These are phyloP conservation scores for Solanum sparsipilum DNA, from an alignment of 257 asterid genomes.

Conservation along the genomic window DNA sequence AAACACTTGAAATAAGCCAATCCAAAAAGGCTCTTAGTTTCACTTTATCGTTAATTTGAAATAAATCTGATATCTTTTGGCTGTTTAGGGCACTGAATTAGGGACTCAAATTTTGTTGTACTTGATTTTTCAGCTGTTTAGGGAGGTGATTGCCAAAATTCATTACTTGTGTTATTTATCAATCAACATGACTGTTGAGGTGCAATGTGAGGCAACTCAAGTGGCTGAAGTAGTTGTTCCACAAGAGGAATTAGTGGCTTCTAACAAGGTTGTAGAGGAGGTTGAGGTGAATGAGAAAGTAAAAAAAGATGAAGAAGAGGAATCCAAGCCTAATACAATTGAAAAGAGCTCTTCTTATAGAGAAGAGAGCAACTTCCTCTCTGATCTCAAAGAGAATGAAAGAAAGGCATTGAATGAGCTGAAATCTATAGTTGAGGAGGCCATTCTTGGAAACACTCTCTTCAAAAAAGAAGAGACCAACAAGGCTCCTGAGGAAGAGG, in stretches of 20 bases:
- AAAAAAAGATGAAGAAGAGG: conserved; percentile 24
- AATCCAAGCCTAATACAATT: conserved; percentile 25
- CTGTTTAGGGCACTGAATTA: background rate
- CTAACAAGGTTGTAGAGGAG: background rate
- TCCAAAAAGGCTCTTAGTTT: background rate
- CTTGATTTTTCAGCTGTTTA: background rate
- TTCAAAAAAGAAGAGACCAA: conserved; percentile 23
- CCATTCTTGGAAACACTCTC: conserved; percentile 44
- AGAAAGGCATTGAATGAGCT: conserved; percentile 52
- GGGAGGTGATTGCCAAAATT: background rate
- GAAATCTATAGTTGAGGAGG: conserved; percentile 53
- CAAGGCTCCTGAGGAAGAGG: background rate
- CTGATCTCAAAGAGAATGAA: conserved; percentile 62
- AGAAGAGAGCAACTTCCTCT: conserved; percentile 60
- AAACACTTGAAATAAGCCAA: background rate
- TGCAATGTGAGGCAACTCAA: conserved; percentile 30
- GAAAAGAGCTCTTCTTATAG: conserved; percentile 68
- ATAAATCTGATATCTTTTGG: background rate
- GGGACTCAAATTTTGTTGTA: background rate
- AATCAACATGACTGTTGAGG: conserved; percentile 49
- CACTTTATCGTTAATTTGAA: background rate
- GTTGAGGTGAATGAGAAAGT: conserved; percentile 14
- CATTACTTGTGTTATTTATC: background rate
- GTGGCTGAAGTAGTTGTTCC: conserved; percentile 22
- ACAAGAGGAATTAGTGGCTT: conserved; percentile 5